phyloP scores from a whole-genome alignment of 352 stramenopile genomes.

The Globisporangium mamillatum region DNA sequence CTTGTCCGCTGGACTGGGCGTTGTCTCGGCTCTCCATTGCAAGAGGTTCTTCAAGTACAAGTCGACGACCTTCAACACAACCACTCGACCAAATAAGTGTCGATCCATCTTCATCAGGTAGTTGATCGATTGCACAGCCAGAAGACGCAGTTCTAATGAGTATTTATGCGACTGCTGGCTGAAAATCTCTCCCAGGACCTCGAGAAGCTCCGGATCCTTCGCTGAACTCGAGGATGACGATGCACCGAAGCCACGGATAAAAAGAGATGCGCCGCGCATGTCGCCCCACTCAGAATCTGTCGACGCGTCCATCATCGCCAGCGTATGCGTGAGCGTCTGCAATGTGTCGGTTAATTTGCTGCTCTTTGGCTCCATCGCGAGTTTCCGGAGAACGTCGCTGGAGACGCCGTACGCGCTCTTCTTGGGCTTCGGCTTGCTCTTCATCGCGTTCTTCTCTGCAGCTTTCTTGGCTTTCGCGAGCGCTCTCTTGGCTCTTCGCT shows the following conservation, averaged over 20 bases:
- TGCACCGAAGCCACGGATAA: slow-evolving; percentile 54
- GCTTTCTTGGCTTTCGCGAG: slow-evolving; percentile 3
- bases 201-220: slow-evolving; percentile 63
- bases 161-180: slow-evolving; percentile 34
- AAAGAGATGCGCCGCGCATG: slow-evolving; percentile 40
- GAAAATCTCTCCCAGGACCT: slow-evolving; percentile 53
- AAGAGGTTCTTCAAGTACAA: slow-evolving; percentile 57
- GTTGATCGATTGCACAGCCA: slow-evolving; percentile 81
- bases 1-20: not conserved
- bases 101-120: slow-evolving; percentile 85
- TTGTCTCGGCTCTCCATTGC: slow-evolving; percentile 24
- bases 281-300: slow-evolving; percentile 70
- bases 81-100: slow-evolving; percentile 47
- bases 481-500: slow-evolving; percentile 25
- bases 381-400: slow-evolving; percentile 54
- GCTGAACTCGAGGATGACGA: slow-evolving; percentile 23
- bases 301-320: slow-evolving; percentile 86
- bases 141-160: slow-evolving; percentile 42
- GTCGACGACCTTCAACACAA: slow-evolving; percentile 40
- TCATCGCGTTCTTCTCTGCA: slow-evolving; percentile 28
- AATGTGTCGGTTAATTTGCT: slow-evolving; percentile 62
- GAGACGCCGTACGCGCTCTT: slow-evolving; percentile 69
- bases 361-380: slow-evolving; percentile 42
- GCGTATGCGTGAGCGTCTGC: slow-evolving; percentile 76
- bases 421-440: slow-evolving; percentile 28